Conservation (phyloP, 2,329 filamentous ascomycete species). For the Fusarium humuli region DNA sequence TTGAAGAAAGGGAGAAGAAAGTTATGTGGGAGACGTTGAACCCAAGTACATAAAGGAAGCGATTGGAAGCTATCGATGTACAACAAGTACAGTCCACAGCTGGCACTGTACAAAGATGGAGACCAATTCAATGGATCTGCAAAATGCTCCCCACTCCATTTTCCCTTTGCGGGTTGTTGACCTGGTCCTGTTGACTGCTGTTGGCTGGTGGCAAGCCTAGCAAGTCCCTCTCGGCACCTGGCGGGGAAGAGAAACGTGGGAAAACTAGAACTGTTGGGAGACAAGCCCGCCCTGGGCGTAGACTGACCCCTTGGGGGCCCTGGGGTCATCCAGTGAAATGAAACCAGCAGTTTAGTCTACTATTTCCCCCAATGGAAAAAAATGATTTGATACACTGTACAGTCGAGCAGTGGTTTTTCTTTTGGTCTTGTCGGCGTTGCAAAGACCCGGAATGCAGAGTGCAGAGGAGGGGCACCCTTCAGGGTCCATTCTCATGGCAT, state of each 20-base stretch:
- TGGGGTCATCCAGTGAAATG: constrained; percentile 12
- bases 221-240: constrained; percentile 44
- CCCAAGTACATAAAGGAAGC: constrained; percentile 41
- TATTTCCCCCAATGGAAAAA: constrained; percentile 44
- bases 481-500: constrained; percentile 27
- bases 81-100: not conserved
- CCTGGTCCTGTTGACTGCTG: constrained; percentile 36
- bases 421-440: constrained; percentile 15
- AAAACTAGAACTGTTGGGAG: constrained; percentile 49
- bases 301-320: constrained; percentile 27
- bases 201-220: constrained; percentile 44
- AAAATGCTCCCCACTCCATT: constrained; percentile 30
- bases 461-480: constrained; percentile 26
- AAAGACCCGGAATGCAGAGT: constrained; percentile 18
- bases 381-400: not conserved
- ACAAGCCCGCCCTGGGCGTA: constrained; percentile 36
- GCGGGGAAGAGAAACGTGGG: constrained; percentile 38
- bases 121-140: constrained; percentile 38
- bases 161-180: constrained; percentile 40
- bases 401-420: constrained; percentile 1
- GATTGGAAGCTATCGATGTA: constrained; percentile 20
- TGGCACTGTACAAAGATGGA: constrained; percentile 24
- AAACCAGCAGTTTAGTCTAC: not conserved
- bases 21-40: constrained; percentile 37
- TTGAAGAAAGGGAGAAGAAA: constrained; percentile 9